phyloP scores from a whole-genome alignment of 768 basidiomycete species.

The Rhizopogon vesiculosus region DNA sequence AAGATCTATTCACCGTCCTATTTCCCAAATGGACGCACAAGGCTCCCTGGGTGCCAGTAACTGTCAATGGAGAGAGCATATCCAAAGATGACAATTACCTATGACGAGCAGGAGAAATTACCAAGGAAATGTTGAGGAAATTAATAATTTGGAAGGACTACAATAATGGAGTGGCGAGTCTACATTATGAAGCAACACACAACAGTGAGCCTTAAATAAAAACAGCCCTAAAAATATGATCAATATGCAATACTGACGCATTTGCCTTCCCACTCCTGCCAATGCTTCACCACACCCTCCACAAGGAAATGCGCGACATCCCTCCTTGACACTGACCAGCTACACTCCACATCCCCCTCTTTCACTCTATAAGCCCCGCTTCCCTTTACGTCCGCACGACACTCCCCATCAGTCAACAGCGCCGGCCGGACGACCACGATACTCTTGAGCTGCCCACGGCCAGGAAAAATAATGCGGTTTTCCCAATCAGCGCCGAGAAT shows the following conservation, averaged over 20 bases:
- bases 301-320: conserved; percentile 66
- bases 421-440: conserved; percentile 51
- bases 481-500: conserved; percentile 46
- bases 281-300: conserved; percentile 38
- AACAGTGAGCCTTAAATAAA: no score
- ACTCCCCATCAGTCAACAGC: conserved; percentile 53
- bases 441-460: conserved; percentile 36
- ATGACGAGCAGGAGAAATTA: no score
- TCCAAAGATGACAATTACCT: no score
- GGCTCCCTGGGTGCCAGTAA: no score
- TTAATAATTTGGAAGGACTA: no score
- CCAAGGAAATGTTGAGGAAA: no score
- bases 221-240: background rate
- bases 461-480: conserved; percentile 26
- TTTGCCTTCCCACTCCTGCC: conserved; percentile 52
- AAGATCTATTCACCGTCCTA: no score
- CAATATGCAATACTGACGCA: conserved; percentile 47
- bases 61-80: no score
- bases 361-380: conserved; percentile 36
- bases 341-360: conserved; percentile 33
- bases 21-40: no score
- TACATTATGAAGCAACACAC: no score
- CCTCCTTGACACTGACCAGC: conserved; percentile 53
- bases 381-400: conserved; percentile 23
- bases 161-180: no score